Percentiles rank a stretch among this genome's conserved stretches.
Evolutionary conservation across 2,329 filamentous ascomycete genomes (phyloP).

Genomic region (Macroventuria anomochaeta): DNA sequence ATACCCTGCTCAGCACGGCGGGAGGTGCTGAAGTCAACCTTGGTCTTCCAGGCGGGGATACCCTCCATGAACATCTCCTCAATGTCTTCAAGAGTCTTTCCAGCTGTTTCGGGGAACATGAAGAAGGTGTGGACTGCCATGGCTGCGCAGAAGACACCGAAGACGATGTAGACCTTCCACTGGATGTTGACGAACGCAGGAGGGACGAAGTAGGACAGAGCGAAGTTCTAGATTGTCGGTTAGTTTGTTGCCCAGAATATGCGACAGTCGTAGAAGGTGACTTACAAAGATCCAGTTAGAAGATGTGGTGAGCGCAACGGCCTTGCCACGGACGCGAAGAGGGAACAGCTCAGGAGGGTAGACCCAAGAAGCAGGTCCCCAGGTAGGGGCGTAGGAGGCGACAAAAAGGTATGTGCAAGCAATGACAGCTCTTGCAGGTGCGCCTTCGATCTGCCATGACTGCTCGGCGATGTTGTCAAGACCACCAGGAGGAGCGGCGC

Average conservation of each 20-base stretch:
- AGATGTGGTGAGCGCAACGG: constrained; percentile 65
- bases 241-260: background rate
- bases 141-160: constrained; percentile 72
- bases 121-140: constrained; percentile 75
- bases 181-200: constrained; percentile 64
- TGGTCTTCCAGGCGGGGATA: constrained; percentile 64
- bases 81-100: constrained; percentile 78
- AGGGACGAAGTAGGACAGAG: constrained; percentile 62
- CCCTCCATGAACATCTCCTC: constrained; percentile 71
- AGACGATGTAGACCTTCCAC: constrained; percentile 74
- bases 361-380: constrained; percentile 65
- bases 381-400: constrained; percentile 69
- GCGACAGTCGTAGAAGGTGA: background rate
- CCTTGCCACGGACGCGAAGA: constrained; percentile 67
- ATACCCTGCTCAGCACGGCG: constrained; percentile 34
- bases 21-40: constrained; percentile 32
- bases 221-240: constrained; percentile 60
- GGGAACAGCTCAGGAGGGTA: constrained; percentile 70
- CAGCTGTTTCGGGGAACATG: constrained; percentile 71
- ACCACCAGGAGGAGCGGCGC: constrained; percentile 48
- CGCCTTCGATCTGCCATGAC: constrained; percentile 49
- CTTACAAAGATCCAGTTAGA: constrained; percentile 63
- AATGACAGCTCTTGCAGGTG: constrained; percentile 60
- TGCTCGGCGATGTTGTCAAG: constrained; percentile 52
- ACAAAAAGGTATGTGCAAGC: constrained; percentile 77